Evolutionary conservation across 2,329 filamentous ascomycete species (phyloP).

Genomic region (Helotiales sp.): DNA sequence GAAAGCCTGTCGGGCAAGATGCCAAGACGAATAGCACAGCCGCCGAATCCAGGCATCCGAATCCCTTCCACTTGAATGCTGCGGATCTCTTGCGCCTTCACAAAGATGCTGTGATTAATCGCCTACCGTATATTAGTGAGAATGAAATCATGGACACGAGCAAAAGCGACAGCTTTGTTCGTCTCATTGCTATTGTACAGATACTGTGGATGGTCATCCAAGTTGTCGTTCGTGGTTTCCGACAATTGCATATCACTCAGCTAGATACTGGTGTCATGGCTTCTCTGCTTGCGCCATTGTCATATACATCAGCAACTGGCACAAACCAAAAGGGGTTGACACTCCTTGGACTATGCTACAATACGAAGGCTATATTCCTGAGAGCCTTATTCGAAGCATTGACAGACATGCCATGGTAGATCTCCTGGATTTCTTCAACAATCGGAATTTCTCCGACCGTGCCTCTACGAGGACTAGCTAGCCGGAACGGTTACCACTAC

Average conservation of each 20-base stretch:
- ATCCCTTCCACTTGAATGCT: conserved; percentile 3
- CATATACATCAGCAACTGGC: conserved; percentile 12
- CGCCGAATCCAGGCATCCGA: background rate
- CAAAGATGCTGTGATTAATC: background rate
- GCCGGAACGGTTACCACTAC: background rate
- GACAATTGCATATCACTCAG: background rate
- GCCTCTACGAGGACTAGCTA: background rate
- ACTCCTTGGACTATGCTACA: conserved; percentile 2
- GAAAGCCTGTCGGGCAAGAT: background rate
- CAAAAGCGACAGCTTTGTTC: conserved; percentile 29
- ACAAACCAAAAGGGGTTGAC: conserved; percentile 12
- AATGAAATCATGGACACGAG: conserved; percentile 48
- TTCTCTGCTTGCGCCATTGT: conserved; percentile 12
- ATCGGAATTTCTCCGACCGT: background rate
- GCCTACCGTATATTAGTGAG: conserved; percentile 40
- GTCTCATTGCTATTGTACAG: conserved; percentile 8
- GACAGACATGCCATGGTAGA: background rate
- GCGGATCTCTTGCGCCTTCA: background rate
- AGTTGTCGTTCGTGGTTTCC: background rate
- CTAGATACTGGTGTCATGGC: conserved; percentile 12
- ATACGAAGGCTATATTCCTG: background rate
- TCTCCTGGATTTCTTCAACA: background rate
- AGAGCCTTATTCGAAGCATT: background rate
- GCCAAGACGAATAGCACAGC: background rate
- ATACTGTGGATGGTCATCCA: conserved; percentile 7